Conservation (phyloP, 2,329 filamentous ascomycete genomes). For the Cordyceps pruinosa region DNA sequence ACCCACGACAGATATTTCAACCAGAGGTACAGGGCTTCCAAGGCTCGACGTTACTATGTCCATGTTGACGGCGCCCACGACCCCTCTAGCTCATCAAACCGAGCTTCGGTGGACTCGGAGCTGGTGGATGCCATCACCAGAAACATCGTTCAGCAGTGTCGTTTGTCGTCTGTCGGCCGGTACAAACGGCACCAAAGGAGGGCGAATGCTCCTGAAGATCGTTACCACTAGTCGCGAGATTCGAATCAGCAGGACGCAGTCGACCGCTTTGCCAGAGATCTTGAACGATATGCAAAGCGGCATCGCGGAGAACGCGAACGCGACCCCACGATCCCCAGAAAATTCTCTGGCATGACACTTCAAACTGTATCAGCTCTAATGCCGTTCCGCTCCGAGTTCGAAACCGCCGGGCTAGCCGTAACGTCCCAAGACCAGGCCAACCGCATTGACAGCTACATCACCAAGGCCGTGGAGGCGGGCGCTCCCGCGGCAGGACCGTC, state of each 20-base stretch:
- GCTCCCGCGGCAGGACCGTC: conserved; percentile 1
- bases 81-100: conserved; percentile 20
- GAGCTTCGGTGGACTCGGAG: conserved; percentile 29
- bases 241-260: conserved; percentile 38
- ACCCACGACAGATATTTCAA: not conserved
- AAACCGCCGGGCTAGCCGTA: conserved; percentile 47
- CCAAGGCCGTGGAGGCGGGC: conserved; percentile 14
- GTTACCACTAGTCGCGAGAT: conserved; percentile 29
- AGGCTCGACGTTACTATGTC: not conserved
- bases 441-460: conserved; percentile 17
- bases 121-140: conserved; percentile 39
- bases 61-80: conserved; percentile 7
- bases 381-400: conserved; percentile 48
- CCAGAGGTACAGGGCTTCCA: not conserved
- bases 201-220: not conserved
- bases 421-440: conserved; percentile 43
- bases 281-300: conserved; percentile 24
- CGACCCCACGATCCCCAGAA: not conserved
- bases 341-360: conserved; percentile 36
- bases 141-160: conserved; percentile 38
- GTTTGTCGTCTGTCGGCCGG: conserved; percentile 29
- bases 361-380: conserved; percentile 47
- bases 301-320: not conserved
- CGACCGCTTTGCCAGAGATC: conserved; percentile 28
- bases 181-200: not conserved